Conservation (phyloP, 495 filamentous ascomycete genomes). For the Trichocladium antarcticum region DNA sequence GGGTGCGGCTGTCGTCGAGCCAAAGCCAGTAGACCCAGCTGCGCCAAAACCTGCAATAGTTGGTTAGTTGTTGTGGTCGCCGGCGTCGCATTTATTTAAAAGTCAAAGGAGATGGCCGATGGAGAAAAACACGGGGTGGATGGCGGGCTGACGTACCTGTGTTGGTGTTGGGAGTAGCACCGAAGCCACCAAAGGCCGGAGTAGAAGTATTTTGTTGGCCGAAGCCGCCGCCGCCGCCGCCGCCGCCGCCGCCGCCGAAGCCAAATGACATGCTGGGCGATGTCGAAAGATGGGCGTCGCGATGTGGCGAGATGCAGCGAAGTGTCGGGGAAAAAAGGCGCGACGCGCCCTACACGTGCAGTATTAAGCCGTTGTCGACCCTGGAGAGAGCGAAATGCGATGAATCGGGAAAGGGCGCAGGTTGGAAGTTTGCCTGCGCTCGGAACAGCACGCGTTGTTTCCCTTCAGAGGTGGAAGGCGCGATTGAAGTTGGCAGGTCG, state of each 20-base stretch:
- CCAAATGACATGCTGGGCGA: slow-evolving; percentile 38
- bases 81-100: not conserved
- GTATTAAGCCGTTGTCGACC: not conserved
- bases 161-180: slow-evolving; percentile 40
- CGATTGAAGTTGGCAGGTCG: slow-evolving; percentile 12
- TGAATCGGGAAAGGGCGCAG: not conserved
- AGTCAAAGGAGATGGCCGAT: not conserved
- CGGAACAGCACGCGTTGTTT: slow-evolving; percentile 2
- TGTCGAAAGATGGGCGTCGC: not conserved
- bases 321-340: slow-evolving; percentile 10
- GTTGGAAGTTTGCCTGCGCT: slow-evolving; percentile 1
- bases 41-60: slow-evolving; percentile 39
- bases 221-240: slow-evolving; percentile 46
- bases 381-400: not conserved
- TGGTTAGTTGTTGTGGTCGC: slow-evolving; percentile 4
- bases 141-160: slow-evolving; percentile 29
- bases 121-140: slow-evolving; percentile 3
- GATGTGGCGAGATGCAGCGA: not conserved
- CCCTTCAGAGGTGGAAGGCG: slow-evolving; percentile 7
- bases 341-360: slow-evolving; percentile 6
- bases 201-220: slow-evolving; percentile 47
- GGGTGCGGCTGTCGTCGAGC: slow-evolving; percentile 29
- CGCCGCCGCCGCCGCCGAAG: slow-evolving; percentile 35
- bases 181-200: slow-evolving; percentile 46
- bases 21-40: slow-evolving; percentile 34